Percentiles rank a stretch among this genome's conserved stretches.
Conservation (phyloP, 2,329 filamentous ascomycete genomes). For the Colletotrichum somersetense region DNA sequence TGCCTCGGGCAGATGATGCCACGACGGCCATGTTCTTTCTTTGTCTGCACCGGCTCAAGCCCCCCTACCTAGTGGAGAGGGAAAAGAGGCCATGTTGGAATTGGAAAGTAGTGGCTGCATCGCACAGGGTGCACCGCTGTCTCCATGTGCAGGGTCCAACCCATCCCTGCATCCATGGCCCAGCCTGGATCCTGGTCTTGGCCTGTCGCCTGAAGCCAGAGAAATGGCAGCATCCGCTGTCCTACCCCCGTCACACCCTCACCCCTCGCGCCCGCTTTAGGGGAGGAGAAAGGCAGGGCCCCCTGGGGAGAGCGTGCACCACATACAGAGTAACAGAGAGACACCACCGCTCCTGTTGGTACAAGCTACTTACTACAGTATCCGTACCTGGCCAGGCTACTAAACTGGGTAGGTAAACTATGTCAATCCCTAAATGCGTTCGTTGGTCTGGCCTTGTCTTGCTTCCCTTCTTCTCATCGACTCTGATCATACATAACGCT, state of each 20-base stretch:
- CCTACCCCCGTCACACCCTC: background rate
- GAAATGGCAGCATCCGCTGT: constrained; percentile 8
- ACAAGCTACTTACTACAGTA: background rate
- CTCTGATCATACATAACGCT: constrained; percentile 16
- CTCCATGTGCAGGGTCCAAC: constrained; percentile 29
- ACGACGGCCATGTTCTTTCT: background rate
- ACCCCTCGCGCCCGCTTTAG: constrained; percentile 4
- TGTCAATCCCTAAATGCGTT: constrained; percentile 13
- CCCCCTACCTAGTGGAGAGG: background rate
- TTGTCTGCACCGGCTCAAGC: background rate
- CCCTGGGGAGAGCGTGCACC: background rate
- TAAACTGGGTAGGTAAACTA: background rate
- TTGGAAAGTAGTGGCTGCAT: background rate
- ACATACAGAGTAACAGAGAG: background rate
- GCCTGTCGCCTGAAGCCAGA: constrained; percentile 15
- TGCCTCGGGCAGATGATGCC: background rate
- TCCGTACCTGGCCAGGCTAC: no score
- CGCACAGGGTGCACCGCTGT: constrained; percentile 26
- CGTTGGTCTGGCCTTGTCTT: constrained; percentile 2
- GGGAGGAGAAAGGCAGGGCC: background rate
- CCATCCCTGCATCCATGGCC: constrained; percentile 32
- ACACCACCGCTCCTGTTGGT: constrained; percentile 10
- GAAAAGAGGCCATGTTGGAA: constrained; percentile 26
- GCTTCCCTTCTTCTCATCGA: background rate
- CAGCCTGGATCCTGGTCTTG: constrained; percentile 34